Conservation (phyloP, 2,329 filamentous ascomycete genomes). For the Bisporella sp. region DNA sequence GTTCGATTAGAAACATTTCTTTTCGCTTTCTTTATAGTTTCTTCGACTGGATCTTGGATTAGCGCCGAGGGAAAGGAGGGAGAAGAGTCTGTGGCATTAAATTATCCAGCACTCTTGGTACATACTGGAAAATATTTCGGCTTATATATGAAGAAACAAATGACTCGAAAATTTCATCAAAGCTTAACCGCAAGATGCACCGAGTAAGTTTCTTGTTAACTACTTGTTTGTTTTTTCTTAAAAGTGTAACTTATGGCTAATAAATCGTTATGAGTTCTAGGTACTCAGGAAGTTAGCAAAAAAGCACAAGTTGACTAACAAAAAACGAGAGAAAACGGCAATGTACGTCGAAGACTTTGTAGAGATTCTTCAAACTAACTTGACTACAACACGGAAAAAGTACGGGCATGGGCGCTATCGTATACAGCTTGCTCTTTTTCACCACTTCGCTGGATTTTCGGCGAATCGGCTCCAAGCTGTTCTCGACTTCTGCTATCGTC, state of each 20-base stretch:
- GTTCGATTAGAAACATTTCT: background rate
- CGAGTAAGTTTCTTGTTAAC: conserved; percentile 8
- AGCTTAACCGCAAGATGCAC: conserved; percentile 15
- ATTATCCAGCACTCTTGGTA: conserved; percentile 1
- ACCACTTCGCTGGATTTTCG: background rate
- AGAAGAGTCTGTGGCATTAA: conserved; percentile 5
- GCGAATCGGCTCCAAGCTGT: conserved; percentile 4
- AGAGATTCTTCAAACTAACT: conserved; percentile 1
- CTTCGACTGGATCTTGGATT: conserved; percentile 7
- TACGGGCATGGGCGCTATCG: conserved; percentile 1
- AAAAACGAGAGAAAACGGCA: conserved; percentile 3
- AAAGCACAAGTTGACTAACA: conserved; percentile 1
- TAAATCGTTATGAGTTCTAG: background rate
- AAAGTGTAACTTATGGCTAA: conserved; percentile 5
- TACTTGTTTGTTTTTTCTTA: conserved; percentile 3
- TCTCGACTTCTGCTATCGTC: conserved; percentile 11
- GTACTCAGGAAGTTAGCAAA: conserved; percentile 6
- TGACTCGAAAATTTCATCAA: conserved; percentile 12
- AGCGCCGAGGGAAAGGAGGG: conserved; percentile 8
- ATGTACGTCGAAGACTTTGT: conserved; percentile 6
- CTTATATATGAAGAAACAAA: conserved; percentile 2
- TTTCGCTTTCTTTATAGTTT: conserved; percentile 5
- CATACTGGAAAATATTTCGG: conserved; percentile 3
- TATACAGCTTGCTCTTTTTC: background rate
- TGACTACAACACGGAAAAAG: conserved; percentile 1